These are phyloP conservation scores for Trypanosoma congolense DNA, from an alignment of 208 protist genomes.

Conservation along the genomic window DNA sequence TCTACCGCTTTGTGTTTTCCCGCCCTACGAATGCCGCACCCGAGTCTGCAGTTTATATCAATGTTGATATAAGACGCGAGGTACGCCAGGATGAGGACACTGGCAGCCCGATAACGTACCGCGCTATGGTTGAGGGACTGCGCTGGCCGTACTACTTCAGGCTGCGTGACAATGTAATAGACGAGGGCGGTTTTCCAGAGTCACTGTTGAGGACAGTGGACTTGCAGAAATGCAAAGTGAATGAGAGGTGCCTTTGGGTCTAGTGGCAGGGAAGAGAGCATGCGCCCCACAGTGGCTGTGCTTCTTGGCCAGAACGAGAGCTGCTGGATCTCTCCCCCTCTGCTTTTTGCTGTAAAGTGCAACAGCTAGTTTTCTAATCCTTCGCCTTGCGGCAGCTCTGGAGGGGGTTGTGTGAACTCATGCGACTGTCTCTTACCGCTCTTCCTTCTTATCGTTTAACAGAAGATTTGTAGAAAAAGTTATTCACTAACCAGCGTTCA, in stretches of 20 bases:
- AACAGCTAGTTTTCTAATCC: background rate
- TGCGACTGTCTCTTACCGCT: too few relatives aligned
- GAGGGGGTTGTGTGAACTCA: background rate
- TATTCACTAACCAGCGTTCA: too few relatives aligned
- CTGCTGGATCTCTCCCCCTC: too few relatives aligned
- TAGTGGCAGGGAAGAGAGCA: too few relatives aligned
- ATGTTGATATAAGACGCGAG: slow-evolving; percentile 15
- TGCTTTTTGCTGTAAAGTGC: background rate
- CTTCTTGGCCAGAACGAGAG: too few relatives aligned
- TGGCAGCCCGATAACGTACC: slow-evolving; percentile 3
- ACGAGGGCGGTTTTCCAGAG: slow-evolving; percentile 16
- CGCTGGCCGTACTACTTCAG: slow-evolving; percentile 22
- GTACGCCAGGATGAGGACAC: slow-evolving; percentile 4
- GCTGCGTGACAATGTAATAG: slow-evolving; percentile 9
- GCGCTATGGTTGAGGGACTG: slow-evolving; percentile 24
- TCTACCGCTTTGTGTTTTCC: slow-evolving; percentile 25
- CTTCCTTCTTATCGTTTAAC: too few relatives aligned
- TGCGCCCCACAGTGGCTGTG: too few relatives aligned
- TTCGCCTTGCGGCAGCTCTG: too few relatives aligned
- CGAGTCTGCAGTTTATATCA: slow-evolving; percentile 24
- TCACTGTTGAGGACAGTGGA: slow-evolving; percentile 19
- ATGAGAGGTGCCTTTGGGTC: slow-evolving; percentile 20
- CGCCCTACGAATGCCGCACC: slow-evolving; percentile 21
- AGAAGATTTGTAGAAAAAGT: too few relatives aligned
- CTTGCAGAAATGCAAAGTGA: slow-evolving; percentile 26